Evolutionary conservation across 371 early-diverging fungal genomes (phyloP).

Genomic region (Lichtheimia ramosa): DNA sequence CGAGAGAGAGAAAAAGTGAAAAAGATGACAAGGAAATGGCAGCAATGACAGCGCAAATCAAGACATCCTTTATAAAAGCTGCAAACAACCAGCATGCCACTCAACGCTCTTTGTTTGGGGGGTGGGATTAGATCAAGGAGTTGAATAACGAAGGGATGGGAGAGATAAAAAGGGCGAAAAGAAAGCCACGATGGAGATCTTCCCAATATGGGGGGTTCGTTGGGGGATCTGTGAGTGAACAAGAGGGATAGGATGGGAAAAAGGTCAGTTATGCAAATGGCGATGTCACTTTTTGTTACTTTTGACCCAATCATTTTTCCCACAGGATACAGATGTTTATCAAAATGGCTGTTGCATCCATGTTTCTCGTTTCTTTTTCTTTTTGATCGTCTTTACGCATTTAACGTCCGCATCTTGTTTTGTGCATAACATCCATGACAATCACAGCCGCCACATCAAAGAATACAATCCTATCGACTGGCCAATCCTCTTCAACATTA

Average conservation of each 20-base stretch:
- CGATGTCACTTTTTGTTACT: too few species aligned
- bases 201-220: too few species aligned
- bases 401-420: background rate
- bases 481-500: too few species aligned
- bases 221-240: too few species aligned
- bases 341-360: background rate
- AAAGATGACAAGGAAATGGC: constrained; percentile 4
- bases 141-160: background rate
- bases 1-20: constrained; percentile 2
- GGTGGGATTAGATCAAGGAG: background rate
- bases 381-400: too few species aligned
- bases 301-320: too few species aligned
- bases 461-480: background rate
- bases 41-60: constrained; percentile 7
- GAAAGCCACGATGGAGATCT: background rate
- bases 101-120: constrained; percentile 5
- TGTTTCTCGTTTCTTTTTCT: constrained; percentile 3
- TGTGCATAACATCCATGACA: constrained; percentile 6
- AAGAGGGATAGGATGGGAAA: too few species aligned
- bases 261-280: too few species aligned
- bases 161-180: constrained; percentile 2
- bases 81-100: background rate
- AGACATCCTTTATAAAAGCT: background rate
- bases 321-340: background rate
- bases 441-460: background rate